A percentile compares a stretch with the other conserved stretches of the same genome.
Conservation (phyloP, 371 early-diverging fungal species). For the Mucor mucedo region DNA sequence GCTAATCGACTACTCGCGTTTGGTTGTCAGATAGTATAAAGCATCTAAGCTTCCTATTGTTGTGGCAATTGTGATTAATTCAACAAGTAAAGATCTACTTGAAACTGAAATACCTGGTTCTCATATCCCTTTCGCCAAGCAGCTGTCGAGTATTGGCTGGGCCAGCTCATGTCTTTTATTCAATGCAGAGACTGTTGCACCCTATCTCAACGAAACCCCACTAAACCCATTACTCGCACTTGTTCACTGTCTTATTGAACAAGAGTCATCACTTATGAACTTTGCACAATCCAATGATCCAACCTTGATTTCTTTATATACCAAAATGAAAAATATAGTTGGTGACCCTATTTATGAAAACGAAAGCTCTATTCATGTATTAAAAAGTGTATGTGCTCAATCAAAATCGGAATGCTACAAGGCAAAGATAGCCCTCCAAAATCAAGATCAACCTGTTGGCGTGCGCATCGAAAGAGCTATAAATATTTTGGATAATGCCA, state of each 20-base stretch:
- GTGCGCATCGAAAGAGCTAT: conserved; percentile 16
- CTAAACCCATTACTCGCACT: conserved; percentile 19
- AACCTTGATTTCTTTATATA: conserved; percentile 20
- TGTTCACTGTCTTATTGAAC: conserved; percentile 23
- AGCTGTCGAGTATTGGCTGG: conserved; percentile 23
- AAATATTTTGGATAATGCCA: no score
- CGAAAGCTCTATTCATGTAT: conserved; percentile 20
- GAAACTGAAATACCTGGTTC: no score
- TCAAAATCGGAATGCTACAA: conserved; percentile 17
- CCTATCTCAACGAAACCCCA: conserved; percentile 15
- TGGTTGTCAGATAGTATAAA: no score
- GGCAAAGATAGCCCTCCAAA: conserved; percentile 20
- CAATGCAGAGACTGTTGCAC: conserved; percentile 22
- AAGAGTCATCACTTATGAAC: conserved; percentile 19
- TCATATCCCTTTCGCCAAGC: conserved; percentile 2
- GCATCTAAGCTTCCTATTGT: no score
- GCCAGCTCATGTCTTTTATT: conserved; percentile 14
- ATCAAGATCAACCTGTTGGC: conserved; percentile 19
- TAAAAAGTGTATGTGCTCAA: conserved; percentile 18
- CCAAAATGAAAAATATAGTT: conserved; percentile 22
- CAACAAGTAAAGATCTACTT: no score
- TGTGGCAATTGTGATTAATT: no score
- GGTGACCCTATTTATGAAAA: conserved; percentile 11
- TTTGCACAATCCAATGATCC: conserved; percentile 18
- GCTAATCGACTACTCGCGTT: no score